Evolutionary conservation across 2,329 filamentous ascomycete species (phyloP), one percentile per base, ranked within the genome.

Genomic region (Trichoderma polysporum): DNA sequence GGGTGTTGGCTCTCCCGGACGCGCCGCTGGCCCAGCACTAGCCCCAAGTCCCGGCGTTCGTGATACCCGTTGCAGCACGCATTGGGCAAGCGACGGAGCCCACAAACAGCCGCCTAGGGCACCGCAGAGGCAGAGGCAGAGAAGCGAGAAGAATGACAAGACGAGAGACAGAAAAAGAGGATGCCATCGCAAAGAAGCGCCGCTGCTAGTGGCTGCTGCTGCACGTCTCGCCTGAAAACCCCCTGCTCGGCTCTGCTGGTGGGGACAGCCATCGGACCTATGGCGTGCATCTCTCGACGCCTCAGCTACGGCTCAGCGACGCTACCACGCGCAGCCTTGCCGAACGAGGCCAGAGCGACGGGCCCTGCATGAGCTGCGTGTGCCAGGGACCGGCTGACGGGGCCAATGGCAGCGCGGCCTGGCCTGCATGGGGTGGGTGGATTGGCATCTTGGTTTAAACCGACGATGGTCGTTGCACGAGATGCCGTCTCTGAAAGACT

Each of bases 281-380:
- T 68, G 61, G 66, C 62, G 54, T 61, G 66, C 62, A 66, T 61
- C n/a, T 39, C 35, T 57, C 66, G 37, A 66, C 37, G 62, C 58
- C 45, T 68, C 66, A 68, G 66, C 66, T 68, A 52, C 49, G 25
- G 66, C 53, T 54, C 66, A 56, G 57, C 56, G 52, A 58, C 66
- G 66, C 66, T 68, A 68, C 66, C 35, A 59, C 53, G 25, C 66
- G 60, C 49, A 68, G 66, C 66, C 66, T 68, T 68, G 62, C 66
- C 66, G 58, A 68, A 68, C 62, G 62, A 63, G 27, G 66, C 54
- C 66, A 60, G 27, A 41, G 37, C 22, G 56, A 68, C 33, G 66
- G 62, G 66, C 54, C 62, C 54, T 68, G 66, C 66, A 68, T 66
- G 35, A 56, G 45, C 66, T 53, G 58, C 66, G 53, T 58, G 66